A percentile compares a stretch with the other conserved stretches of the same genome.
These are phyloP conservation scores for Colletotrichum endophyticum DNA, from an alignment of 2,329 filamentous ascomycete genomes.

Conservation along the genomic window DNA sequence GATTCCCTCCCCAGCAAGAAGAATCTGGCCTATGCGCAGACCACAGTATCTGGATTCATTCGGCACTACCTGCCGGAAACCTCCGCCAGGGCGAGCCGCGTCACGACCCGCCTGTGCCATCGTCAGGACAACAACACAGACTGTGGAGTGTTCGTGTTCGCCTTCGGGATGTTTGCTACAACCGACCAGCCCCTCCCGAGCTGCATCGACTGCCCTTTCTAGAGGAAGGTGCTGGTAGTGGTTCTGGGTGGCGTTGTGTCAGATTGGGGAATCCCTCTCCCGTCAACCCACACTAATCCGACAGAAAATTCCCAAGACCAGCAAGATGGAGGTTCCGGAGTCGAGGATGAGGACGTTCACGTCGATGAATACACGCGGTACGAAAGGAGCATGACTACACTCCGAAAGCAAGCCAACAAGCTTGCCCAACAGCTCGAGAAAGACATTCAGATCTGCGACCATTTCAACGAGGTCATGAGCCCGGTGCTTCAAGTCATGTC, in stretches of 20 bases:
- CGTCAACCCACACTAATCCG: not conserved
- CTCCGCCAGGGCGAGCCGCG: not conserved
- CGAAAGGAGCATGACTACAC: not conserved
- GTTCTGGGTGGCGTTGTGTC: not conserved
- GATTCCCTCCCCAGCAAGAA: not conserved
- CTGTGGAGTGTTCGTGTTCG: not conserved
- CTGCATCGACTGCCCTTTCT: not conserved
- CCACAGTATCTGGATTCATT: not conserved
- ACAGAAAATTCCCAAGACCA: not conserved
- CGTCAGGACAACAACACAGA: not conserved
- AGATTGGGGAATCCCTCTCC: not conserved
- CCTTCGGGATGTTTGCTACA: not conserved
- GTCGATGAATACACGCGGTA: not conserved
- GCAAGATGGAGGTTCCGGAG: not conserved
- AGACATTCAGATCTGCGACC: not conserved
- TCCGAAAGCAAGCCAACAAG: not conserved
- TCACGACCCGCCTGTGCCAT: not conserved
- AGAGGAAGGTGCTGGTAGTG: not conserved
- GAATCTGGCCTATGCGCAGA: not conserved
- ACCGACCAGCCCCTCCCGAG: not conserved
- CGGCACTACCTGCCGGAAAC: not conserved
- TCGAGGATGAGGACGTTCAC: not conserved
- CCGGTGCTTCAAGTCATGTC: not conserved
- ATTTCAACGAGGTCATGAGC: not conserved
- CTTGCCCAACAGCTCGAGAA: not conserved